phyloP scores from a whole-genome alignment of 768 basidiomycete species.

The Leccinum imitatum region DNA sequence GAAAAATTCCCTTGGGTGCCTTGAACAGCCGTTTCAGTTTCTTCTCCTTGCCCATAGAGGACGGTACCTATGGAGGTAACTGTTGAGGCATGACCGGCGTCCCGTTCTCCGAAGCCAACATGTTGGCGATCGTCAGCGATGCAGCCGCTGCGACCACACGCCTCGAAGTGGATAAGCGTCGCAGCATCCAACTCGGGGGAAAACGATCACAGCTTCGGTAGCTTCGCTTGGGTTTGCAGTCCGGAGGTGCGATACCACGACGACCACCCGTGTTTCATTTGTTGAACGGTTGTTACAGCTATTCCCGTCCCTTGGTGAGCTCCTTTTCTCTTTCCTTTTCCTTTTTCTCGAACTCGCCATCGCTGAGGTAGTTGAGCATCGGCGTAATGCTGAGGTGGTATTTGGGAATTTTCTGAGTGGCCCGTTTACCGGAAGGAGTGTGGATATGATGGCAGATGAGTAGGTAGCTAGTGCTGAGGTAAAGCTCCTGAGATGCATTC shows the following conservation, averaged over 20 bases:
- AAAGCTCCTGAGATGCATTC: too few relatives aligned
- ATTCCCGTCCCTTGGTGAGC: conserved; percentile 65
- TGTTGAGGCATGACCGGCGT: conserved; percentile 52
- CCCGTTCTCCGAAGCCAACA: conserved; percentile 91
- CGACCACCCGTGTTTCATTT: conserved; percentile 82
- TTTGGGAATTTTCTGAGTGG: conserved; percentile 30
- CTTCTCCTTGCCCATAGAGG: conserved; percentile 55
- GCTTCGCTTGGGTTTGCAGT: conserved; percentile 90
- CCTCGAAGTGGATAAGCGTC: conserved; percentile 68
- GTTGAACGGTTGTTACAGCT: background rate
- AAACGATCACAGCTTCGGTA: conserved; percentile 86
- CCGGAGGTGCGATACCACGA: conserved; percentile 81
- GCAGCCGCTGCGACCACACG: conserved; percentile 87
- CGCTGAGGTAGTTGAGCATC: conserved; percentile 80
- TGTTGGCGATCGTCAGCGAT: conserved; percentile 80
- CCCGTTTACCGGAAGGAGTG: too few relatives aligned
- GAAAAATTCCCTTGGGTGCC: conserved; percentile 57
- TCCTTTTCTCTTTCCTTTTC: conserved; percentile 96
- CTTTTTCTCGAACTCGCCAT: conserved; percentile 82
- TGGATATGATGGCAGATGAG: too few relatives aligned
- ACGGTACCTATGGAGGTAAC: conserved; percentile 22
- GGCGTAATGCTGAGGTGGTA: conserved; percentile 43
- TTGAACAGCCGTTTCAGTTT: conserved; percentile 73
- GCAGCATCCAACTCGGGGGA: conserved; percentile 74
- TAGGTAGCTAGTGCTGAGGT: too few relatives aligned